Percentiles rank a stretch among this genome's conserved stretches.
phyloP scores from a whole-genome alignment of 1,139 yeast species.

The Nakaseomyces bracarensis region DNA sequence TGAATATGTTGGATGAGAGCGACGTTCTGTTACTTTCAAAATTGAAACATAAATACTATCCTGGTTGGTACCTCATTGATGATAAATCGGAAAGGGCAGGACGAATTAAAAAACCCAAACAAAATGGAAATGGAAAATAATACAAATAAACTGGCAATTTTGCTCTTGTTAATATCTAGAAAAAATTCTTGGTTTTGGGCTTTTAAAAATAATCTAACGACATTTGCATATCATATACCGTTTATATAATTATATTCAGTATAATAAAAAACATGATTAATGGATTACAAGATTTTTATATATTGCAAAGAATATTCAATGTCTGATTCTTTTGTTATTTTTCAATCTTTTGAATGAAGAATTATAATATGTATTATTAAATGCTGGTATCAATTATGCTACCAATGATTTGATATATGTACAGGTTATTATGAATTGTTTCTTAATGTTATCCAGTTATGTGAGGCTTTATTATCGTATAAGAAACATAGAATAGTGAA shows the following conservation, averaged over 20 bases:
- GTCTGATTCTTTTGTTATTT: too few relatives aligned
- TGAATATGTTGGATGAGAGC: conserved; percentile 4
- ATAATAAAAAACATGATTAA: too few relatives aligned
- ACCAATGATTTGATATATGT: neutral
- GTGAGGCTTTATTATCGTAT: too few relatives aligned
- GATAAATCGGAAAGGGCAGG: conserved; percentile 31
- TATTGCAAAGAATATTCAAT: too few relatives aligned
- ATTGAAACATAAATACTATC: conserved; percentile 18
- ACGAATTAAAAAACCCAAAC: conserved; percentile 15
- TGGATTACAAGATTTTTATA: too few relatives aligned
- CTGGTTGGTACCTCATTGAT: conserved; percentile 31
- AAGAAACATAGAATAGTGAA: neutral
- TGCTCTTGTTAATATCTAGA: neutral
- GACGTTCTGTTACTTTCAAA: conserved; percentile 1
- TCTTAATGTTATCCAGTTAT: too few relatives aligned
- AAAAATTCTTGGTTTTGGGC: neutral
- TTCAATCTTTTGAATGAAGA: too few relatives aligned
- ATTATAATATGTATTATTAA: too few relatives aligned
- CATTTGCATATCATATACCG: too few relatives aligned
- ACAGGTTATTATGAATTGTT: too few relatives aligned
- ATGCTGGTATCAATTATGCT: neutral
- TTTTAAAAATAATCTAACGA: too few relatives aligned
- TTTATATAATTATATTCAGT: too few relatives aligned
- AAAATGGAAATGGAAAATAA: neutral
- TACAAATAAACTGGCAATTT: neutral